phyloP scores from a whole-genome alignment of 148 eudicot species.

The Oxyria digyna region DNA sequence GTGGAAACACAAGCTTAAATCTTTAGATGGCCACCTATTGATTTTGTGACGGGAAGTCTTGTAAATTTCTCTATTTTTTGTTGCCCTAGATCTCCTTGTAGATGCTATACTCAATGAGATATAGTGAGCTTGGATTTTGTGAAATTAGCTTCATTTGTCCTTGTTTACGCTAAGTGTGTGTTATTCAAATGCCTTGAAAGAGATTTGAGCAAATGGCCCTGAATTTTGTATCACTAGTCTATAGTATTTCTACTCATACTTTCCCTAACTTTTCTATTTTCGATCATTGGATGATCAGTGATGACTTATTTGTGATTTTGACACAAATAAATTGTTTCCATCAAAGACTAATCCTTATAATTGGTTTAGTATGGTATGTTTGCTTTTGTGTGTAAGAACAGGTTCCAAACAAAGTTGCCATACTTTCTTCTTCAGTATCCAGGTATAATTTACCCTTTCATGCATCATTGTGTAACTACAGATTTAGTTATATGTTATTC shows the following conservation, averaged over 20 bases:
- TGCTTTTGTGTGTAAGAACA: not conserved
- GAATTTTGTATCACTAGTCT: not conserved
- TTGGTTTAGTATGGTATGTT: not conserved
- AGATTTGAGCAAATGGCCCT: not conserved
- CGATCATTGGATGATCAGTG: not conserved
- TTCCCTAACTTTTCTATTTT: not conserved
- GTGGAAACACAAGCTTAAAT: not conserved
- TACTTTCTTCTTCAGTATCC: not conserved
- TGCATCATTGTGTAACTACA: not conserved
- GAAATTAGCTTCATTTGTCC: not conserved
- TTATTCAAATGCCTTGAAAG: not conserved
- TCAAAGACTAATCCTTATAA: not conserved
- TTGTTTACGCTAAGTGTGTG: not conserved
- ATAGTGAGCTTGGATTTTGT: conserved; percentile 2
- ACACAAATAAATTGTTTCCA: not conserved
- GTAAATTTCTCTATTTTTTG: conserved; percentile 1
- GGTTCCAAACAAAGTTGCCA: not conserved
- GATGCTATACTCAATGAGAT: not conserved
- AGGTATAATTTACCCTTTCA: not conserved
- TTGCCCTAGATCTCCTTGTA: not conserved
- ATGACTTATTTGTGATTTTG: not conserved
- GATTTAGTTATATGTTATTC: not conserved
- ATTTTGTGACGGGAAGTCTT: not conserved
- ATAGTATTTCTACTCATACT: not conserved
- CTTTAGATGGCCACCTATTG: not conserved